Evolutionary conservation across 2,329 filamentous ascomycete genomes (phyloP), one percentile per base, ranked within the genome.

Genomic region (Trichoderma sp.): DNA sequence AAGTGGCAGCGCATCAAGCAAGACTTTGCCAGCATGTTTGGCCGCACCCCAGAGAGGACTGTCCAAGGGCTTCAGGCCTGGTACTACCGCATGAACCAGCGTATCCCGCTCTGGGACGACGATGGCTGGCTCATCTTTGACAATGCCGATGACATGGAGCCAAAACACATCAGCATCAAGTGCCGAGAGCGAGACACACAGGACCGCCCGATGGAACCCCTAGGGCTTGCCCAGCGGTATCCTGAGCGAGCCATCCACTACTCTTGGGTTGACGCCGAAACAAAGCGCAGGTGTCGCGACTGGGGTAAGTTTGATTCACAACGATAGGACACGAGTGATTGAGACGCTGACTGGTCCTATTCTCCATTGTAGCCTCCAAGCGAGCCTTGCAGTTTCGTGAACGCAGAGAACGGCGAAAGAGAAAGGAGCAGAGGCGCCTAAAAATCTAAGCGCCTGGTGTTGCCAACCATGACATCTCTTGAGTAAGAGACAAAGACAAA

Each of bases 171-270:
- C 68, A 76, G 75, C 67, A 78, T 80, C 75, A 80, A 80, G 72
- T 80, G 78, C 64, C 77, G 79, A 2, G 78, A 80, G 66, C 74
- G 76, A 32, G 78, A 80, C 56, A 76, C 72, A 60, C 77, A 78
- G 54, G 77, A 77, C 69, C 78, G 77, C 68, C 77, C 78, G 19
- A 74, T 74, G 72, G 76, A 79, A 66, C 77, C 77, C 1, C 72
- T 80, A 27, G 79, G 79, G 1, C 73, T 80, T 12, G 78, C 76
- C 0, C 79, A 80, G 64, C 77, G 83, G n/a, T 84, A 81, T 67
- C 83, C 83, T 2, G 82, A 84, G 67, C 78, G 81, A 27, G 82
- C 82, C 7, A 75, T 84, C 42, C 74, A 77, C 39, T 84, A 84
- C 71, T 61, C 73, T 5, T 84, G 83, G 83, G 80, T 84, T 15